phyloP scores from a whole-genome alignment of 2,329 filamentous ascomycete genomes.

The Botryotinia convoluta region DNA sequence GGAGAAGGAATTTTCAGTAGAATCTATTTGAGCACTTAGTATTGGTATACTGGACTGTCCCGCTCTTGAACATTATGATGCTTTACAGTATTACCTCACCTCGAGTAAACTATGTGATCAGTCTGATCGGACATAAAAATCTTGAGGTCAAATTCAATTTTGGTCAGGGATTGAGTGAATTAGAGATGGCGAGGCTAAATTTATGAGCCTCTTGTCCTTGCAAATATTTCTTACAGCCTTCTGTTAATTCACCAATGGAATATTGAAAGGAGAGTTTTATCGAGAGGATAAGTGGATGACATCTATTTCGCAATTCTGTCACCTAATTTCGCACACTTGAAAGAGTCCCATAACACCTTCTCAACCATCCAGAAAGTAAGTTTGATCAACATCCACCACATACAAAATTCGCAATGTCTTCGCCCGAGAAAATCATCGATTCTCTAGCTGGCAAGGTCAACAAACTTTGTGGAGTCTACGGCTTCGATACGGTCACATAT shows the following conservation, averaged over 20 bases:
- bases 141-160: background rate
- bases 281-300: background rate
- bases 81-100: background rate
- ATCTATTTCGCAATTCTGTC: background rate
- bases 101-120: background rate
- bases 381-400: background rate
- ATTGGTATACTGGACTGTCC: fast-evolving
- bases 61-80: background rate
- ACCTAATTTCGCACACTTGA: background rate
- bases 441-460: background rate
- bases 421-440: background rate
- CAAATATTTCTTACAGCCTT: background rate
- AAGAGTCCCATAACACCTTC: background rate
- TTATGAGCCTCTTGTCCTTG: no score
- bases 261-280: background rate
- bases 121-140: background rate
- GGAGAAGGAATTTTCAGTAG: background rate
- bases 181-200: background rate
- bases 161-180: background rate
- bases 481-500: background rate
- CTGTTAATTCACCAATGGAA: background rate
- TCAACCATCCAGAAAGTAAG: background rate
- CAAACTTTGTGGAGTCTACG: background rate
- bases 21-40: background rate
- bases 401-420: background rate